phyloP scores from a whole-genome alignment of 2,329 filamentous ascomycete genomes.

The Fonsecaea nubica region DNA sequence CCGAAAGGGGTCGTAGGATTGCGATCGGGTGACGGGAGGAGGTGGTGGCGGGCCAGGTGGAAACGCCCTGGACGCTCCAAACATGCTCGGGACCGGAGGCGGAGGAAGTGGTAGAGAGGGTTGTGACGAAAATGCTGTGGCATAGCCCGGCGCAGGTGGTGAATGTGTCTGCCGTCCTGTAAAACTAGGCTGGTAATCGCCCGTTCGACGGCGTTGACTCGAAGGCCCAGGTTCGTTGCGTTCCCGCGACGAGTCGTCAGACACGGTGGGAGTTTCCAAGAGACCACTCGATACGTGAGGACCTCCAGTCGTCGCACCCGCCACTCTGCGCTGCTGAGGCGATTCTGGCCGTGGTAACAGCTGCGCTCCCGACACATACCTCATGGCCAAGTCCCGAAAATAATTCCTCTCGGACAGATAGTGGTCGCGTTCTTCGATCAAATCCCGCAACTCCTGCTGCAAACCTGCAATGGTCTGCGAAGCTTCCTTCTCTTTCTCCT shows the following conservation, averaged over 20 bases:
- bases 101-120: conserved; percentile 32
- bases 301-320: conserved; percentile 3
- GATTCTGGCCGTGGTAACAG: conserved; percentile 40
- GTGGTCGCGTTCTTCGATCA: conserved; percentile 72
- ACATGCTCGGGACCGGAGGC: conserved; percentile 27
- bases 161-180: conserved; percentile 23
- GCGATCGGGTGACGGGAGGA: conserved; percentile 30
- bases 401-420: conserved; percentile 76
- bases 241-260: conserved; percentile 36
- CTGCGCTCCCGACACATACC: conserved; percentile 43
- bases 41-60: conserved; percentile 28
- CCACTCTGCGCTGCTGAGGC: conserved; percentile 29
- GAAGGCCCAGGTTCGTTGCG: conserved; percentile 31
- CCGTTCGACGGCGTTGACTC: conserved; percentile 37
- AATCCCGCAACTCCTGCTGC: conserved; percentile 71
- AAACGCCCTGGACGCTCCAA: conserved; percentile 28
- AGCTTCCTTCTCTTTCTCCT: conserved; percentile 79
- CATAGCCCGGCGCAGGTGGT: conserved; percentile 27
- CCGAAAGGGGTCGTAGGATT: conserved; percentile 38
- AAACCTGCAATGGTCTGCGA: conserved; percentile 72
- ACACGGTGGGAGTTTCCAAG: conserved; percentile 20
- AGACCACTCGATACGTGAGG: conserved; percentile 16
- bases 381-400: conserved; percentile 69
- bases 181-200: conserved; percentile 38
- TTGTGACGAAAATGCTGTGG: conserved; percentile 20